Base-by-base conservation (phyloP, 768 basidiomycete species). In the Pisolithus albus region DNA sequence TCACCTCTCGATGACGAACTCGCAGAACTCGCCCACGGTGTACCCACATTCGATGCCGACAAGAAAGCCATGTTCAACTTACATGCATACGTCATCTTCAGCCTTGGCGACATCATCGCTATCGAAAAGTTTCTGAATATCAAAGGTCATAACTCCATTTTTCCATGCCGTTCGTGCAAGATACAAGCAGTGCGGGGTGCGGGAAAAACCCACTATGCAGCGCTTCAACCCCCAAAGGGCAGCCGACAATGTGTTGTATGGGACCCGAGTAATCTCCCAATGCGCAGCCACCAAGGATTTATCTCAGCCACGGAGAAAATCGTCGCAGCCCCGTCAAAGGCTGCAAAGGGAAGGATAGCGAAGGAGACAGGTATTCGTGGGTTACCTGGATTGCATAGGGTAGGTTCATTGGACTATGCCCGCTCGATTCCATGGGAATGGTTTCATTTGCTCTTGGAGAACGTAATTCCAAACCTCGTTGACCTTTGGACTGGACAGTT, bases 401-500 rank as follows among this genome's bases (percentile, higher is more conserved):
- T 76, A 1, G 47, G 57, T 1, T 73, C 69, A 0, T 51, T 76
- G 21, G 59, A 59, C 5, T 72, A 75, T 53, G 70, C 77, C 0
- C 1, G 18, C 4, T 72, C 71, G 11, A 73, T 76, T 23, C 75
- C 75, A 0, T 70, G 71, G 53, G 76, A 80, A 47, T 75, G 77
- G 61, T 77, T 79, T 72, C 77, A 81, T 47, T 63, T 76, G 0
- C 60, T 78, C 23, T 72, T 61, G 56, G 74, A 76, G 53, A 79
- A 79, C 53, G 44, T 75, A 1, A 54, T 75, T 24, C 59, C 57
- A 21, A 74, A 71, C 45, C 63, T 81, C 1, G 58, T 78, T 28
- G 19, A 50, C 0, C 57, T 75, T 0, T 74, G 74, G 73, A 71
- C 63, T 1, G 72, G 74, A 0, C 52, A 59, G 13, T 77, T 64